Evolutionary conservation across 2,329 filamentous ascomycete genomes (phyloP).

Genomic region (Didymella glomerata): DNA sequence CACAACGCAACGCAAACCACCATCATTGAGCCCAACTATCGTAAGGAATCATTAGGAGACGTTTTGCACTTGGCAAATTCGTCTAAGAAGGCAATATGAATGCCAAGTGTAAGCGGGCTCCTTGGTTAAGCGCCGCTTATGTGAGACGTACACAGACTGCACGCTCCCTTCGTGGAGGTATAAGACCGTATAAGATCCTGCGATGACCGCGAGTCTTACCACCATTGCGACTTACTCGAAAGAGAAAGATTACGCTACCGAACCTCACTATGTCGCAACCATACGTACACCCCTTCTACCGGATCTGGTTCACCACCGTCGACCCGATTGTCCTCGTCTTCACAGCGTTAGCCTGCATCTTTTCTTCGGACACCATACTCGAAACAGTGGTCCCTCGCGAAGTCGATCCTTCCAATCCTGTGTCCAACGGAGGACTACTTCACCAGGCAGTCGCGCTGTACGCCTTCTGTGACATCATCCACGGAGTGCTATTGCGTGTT

Average conservation of each 20-base stretch:
- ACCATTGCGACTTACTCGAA: neutral
- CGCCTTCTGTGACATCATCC: slow-evolving; percentile 20
- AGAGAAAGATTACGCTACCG: neutral
- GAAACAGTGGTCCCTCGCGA: slow-evolving; percentile 11
- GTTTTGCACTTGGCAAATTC: neutral
- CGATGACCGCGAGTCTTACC: neutral
- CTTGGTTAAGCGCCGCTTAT: neutral
- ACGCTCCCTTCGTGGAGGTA: neutral
- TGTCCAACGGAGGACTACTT: slow-evolving; percentile 14
- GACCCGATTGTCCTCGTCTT: slow-evolving; percentile 23
- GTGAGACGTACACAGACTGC: slow-evolving; percentile 3
- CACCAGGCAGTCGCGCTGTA: slow-evolving; percentile 19
- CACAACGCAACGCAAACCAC: neutral
- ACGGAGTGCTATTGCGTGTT: slow-evolving; percentile 18
- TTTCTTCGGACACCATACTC: slow-evolving; percentile 9
- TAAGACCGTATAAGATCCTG: neutral
- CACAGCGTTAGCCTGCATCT: slow-evolving; percentile 21
- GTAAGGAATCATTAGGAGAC: neutral
- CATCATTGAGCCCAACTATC: neutral
- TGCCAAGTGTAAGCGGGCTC: slow-evolving; percentile 12
- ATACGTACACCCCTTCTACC: slow-evolving; percentile 21
- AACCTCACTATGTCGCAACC: slow-evolving; percentile 14
- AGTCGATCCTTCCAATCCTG: slow-evolving; percentile 5
- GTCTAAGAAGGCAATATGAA: neutral
- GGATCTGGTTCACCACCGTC: slow-evolving; percentile 25